Evolutionary conservation across 495 filamentous ascomycete species (phyloP).

Genomic region (Trichoderma virens): DNA sequence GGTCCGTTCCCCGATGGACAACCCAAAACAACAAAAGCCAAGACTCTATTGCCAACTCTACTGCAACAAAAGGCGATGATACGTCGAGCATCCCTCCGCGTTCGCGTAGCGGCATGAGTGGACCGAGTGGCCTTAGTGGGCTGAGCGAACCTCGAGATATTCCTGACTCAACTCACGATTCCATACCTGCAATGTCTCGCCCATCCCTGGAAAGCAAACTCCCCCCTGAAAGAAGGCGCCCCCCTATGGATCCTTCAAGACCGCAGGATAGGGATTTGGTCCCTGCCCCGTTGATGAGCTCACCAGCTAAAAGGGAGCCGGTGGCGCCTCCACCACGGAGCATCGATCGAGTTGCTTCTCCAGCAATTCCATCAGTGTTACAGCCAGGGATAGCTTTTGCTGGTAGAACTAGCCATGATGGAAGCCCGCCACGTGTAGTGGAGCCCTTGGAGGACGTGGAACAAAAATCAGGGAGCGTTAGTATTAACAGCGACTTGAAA

Average conservation of each 20-base stretch:
- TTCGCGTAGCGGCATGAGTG: conserved; percentile 39
- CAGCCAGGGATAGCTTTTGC: not conserved
- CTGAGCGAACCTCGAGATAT: conserved; percentile 28
- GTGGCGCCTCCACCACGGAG: conserved; percentile 35
- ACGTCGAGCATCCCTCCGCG: conserved; percentile 37
- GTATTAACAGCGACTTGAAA: not conserved
- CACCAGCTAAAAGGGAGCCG: conserved; percentile 36
- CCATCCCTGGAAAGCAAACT: conserved; percentile 14
- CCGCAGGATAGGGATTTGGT: conserved; percentile 40
- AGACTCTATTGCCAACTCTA: conserved; percentile 43
- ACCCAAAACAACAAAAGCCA: conserved; percentile 46
- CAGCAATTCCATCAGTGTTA: conserved; percentile 23
- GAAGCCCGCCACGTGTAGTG: conserved; percentile 8
- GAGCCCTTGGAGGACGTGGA: not conserved
- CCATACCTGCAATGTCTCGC: not conserved
- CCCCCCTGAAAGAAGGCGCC: conserved; percentile 44
- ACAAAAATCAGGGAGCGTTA: not conserved
- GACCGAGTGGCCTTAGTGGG: conserved; percentile 25
- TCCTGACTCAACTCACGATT: not conserved
- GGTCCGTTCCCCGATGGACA: conserved; percentile 36
- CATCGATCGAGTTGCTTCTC: conserved; percentile 33
- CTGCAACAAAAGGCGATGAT: conserved; percentile 40
- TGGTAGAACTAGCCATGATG: not conserved
- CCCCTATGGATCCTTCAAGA: conserved; percentile 44
- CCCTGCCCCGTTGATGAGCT: conserved; percentile 47